A percentile compares a stretch with the other conserved stretches of the same genome.
These are phyloP conservation scores for Coffea humblotiana DNA, from an alignment of 305 asterid species.

Conservation along the genomic window DNA sequence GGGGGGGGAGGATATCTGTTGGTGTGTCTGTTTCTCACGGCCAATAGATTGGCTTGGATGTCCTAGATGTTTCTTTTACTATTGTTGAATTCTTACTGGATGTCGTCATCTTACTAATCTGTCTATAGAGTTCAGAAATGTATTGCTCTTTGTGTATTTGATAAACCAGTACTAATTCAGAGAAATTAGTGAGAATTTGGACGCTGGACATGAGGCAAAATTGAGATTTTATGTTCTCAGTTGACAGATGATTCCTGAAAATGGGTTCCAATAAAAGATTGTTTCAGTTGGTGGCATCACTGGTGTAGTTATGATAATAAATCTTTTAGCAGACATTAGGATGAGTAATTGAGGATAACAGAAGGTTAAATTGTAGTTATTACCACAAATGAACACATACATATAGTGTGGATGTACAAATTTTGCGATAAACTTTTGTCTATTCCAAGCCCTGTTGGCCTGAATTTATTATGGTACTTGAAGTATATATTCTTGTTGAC, in stretches of 20 bases:
- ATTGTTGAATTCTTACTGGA: neutral
- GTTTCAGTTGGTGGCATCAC: neutral
- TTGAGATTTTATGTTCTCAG: neutral
- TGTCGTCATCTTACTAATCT: neutral
- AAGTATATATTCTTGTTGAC: constrained; percentile 28
- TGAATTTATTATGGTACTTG: constrained; percentile 1
- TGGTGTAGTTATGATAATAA: neutral
- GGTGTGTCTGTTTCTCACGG: neutral
- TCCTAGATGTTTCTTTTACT: neutral
- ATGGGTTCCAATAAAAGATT: neutral
- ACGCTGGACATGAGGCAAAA: neutral
- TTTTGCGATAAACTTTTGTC: neutral
- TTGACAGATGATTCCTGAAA: neutral
- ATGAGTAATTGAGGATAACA: neutral
- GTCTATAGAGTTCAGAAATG: neutral
- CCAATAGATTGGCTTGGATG: neutral
- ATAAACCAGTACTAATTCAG: neutral
- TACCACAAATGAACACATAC: neutral
- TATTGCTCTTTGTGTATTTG: neutral
- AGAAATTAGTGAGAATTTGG: no score
- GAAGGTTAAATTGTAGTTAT: neutral
- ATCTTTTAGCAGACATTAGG: neutral
- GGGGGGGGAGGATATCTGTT: neutral
- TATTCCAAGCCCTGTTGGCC: neutral
- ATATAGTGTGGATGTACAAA: neutral